phyloP scores from a whole-genome alignment of 257 asterid genomes.

The Misopates orontium region DNA sequence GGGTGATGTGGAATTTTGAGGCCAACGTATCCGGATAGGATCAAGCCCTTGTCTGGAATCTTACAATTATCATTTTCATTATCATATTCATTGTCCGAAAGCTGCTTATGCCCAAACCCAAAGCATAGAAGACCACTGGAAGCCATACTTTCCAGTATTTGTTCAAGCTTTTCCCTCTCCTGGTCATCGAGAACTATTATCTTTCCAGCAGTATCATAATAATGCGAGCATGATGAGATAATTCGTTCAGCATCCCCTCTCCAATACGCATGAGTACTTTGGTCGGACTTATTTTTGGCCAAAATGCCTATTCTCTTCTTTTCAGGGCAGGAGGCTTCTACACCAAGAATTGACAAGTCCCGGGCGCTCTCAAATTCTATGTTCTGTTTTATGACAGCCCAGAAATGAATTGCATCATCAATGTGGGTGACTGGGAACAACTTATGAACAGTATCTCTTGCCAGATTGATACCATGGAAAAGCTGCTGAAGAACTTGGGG shows the following conservation, averaged over 20 bases:
- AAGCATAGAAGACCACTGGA: slow-evolving; percentile 69
- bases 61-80: no score
- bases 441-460: slow-evolving; percentile 37
- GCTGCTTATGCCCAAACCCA: slow-evolving; percentile 61
- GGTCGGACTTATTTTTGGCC: not conserved
- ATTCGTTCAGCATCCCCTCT: slow-evolving; percentile 88
- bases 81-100: slow-evolving; percentile 17
- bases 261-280: slow-evolving; percentile 53
- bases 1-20: slow-evolving; percentile 71
- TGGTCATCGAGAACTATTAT: slow-evolving; percentile 25
- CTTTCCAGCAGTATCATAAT: slow-evolving; percentile 49
- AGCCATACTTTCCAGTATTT: slow-evolving; percentile 65
- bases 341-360: not conserved
- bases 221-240: slow-evolving; percentile 51
- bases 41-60: slow-evolving; percentile 38
- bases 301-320: slow-evolving; percentile 24
- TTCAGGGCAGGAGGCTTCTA: not conserved
- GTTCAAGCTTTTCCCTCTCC: slow-evolving; percentile 33
- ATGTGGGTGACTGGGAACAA: slow-evolving; percentile 25
- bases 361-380: slow-evolving; percentile 20
- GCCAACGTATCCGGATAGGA: slow-evolving; percentile 59
- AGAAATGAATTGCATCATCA: slow-evolving; percentile 30
- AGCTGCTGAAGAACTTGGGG: slow-evolving; percentile 33
- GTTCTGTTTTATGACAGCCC: slow-evolving; percentile 28
- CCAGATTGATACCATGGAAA: slow-evolving; percentile 41